A percentile compares a stretch with the other conserved stretches of the same genome.
Evolutionary conservation across 2,329 filamentous ascomycete species (phyloP).

Genomic region (Basipetospora chlamydospora): DNA sequence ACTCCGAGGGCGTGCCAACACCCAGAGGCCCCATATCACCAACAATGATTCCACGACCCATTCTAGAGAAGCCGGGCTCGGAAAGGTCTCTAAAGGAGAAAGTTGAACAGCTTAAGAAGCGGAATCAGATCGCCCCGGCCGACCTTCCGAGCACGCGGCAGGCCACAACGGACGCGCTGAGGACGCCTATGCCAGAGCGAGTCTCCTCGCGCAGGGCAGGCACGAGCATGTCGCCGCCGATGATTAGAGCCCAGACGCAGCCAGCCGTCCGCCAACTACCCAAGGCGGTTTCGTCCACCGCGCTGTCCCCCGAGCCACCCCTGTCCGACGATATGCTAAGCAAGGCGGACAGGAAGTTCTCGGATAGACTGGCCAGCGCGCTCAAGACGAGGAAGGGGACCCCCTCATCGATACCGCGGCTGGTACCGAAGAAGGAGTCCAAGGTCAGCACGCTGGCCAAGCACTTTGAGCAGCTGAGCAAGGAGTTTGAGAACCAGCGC

Average conservation of each 20-base stretch:
- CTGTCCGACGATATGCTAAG: not conserved
- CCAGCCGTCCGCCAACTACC: constrained; percentile 19
- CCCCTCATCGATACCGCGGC: constrained; percentile 76
- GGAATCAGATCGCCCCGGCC: constrained; percentile 16
- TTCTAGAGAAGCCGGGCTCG: constrained; percentile 10
- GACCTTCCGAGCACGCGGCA: constrained; percentile 13
- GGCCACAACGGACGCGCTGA: constrained; percentile 11
- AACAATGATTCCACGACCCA: constrained; percentile 8
- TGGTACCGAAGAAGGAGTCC: constrained; percentile 60
- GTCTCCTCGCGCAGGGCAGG: constrained; percentile 29
- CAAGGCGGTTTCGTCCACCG: too few relatives aligned
- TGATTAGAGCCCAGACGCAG: constrained; percentile 33
- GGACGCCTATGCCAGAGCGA: constrained; percentile 17
- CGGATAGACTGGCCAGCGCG: constrained; percentile 54
- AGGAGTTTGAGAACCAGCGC: constrained; percentile 91
- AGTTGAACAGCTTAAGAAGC: constrained; percentile 30
- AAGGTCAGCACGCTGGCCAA: constrained; percentile 85
- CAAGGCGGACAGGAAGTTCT: constrained; percentile 47
- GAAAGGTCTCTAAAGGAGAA: constrained; percentile 25
- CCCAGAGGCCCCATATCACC: constrained; percentile 13
- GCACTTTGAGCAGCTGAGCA: constrained; percentile 91
- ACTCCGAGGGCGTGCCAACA: too few relatives aligned
- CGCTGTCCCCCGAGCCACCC: too few relatives aligned
- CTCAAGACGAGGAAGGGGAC: constrained; percentile 42
- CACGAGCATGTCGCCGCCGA: constrained; percentile 32